A percentile compares a stretch with the other conserved stretches of the same genome.
phyloP scores from a whole-genome alignment of 1,284 basidiomycete genomes.

The Ganoderma multipileum region DNA sequence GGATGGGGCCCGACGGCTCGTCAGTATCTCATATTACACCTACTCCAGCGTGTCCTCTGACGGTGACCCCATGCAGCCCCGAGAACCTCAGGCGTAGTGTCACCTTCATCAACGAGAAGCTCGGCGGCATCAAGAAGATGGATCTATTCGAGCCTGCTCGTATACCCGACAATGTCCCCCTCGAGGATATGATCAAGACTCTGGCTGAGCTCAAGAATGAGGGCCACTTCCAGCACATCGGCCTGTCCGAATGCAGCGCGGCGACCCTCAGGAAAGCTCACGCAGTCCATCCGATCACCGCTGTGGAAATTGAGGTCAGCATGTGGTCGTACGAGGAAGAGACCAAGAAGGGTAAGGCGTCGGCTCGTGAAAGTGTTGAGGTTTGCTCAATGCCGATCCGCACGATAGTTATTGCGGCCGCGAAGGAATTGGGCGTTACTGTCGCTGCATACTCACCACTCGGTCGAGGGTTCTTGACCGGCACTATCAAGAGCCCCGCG shows the following conservation, averaged over 20 bases:
- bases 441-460: conserved; percentile 66
- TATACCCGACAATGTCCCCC: conserved; percentile 39
- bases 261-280: conserved; percentile 48
- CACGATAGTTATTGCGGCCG: conserved; percentile 43
- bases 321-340: conserved; percentile 58
- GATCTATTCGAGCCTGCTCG: conserved; percentile 53
- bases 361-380: background rate
- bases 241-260: conserved; percentile 55
- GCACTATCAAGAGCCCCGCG: conserved; percentile 51
- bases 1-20: conserved; percentile 37
- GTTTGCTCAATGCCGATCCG: background rate
- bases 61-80: conserved; percentile 33
- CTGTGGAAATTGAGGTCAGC: conserved; percentile 62
- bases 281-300: conserved; percentile 48
- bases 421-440: conserved; percentile 54
- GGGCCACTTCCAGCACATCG: conserved; percentile 54
- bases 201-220: conserved; percentile 43
- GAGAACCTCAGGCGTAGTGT: conserved; percentile 52
- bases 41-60: background rate
- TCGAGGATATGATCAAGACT: conserved; percentile 42
- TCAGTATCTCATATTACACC: conserved; percentile 28
- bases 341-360: conserved; percentile 45
- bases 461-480: conserved; percentile 63
- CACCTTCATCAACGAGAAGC: conserved; percentile 47
- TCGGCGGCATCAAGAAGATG: conserved; percentile 50